Evolutionary conservation across 192 early-diverging fungal species (phyloP), one percentile per base, ranked within the genome.

Genomic region (Geranomyces variabilis): DNA sequence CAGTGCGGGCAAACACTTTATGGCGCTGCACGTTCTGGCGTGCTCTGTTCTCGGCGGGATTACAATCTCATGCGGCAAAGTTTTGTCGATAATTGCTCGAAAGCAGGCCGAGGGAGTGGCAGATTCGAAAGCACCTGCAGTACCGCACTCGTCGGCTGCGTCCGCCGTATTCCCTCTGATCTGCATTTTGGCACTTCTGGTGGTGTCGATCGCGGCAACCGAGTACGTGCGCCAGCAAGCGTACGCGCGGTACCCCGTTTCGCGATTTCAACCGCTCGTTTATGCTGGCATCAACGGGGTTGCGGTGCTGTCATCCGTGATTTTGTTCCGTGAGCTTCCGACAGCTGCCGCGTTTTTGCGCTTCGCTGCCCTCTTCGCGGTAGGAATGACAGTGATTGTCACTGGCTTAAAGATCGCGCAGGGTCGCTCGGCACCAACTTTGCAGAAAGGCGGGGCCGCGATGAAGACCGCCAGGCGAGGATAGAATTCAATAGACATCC

Each of bases 181-280:
- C 56, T 45, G 46, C 45, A 68, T 70, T 15, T 51, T 30, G 17
- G 53, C 73, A 6, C 48, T 79, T 9, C 17, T 53, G 17, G 4
- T 53, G 24, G 7, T n/a, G 7, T 53, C 51, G 6, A 53, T 53
- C 17, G 24, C 24, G 7, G 71, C 56, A 26, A 63, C 65, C 45
- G 78, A 79, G 66, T 72, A 58, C 66, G 78, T 77, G 26, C 70
- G 71, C 41, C 78, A 79, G 55, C 56, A 65, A 43, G 78, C 78
- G 0, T 66, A 76, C 7, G 64, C 74, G 47, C 69, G 68, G 33
- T 79, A 58, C 43, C 41, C 28, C 13, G 43, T 77, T 10, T 69
- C 75, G 3, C 69, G 14, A 43, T 79, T 76, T 62, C 74, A 77
- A 46, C 78, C 78, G 8, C 28, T 77, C 10, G 61, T 77, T 17